Base-by-base conservation (phyloP, 2,329 filamentous ascomycete genomes). In the Penicillium sclerotigenum region DNA sequence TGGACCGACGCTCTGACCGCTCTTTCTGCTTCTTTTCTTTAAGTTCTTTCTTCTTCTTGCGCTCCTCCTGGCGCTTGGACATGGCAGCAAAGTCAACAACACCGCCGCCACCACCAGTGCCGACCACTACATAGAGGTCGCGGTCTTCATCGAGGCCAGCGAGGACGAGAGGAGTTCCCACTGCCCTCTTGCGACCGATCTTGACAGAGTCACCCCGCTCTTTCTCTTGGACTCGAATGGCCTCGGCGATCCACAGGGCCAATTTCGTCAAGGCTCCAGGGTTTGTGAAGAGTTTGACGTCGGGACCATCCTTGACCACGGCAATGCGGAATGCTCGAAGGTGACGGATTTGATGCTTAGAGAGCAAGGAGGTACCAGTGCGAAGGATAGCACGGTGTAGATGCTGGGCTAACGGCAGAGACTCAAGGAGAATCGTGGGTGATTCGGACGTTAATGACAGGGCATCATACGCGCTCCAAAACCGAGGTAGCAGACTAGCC, bases 271-370 rank as follows among this genome's bases (percentile, higher is more conserved):
- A 78, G 1, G 94, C 94, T 6, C 92, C 90, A 0, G 94, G 92
- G 68, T 97, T 93, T 0, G 88, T 91, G 75, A 99, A 99, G 11
- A 97, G 82, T n/a, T 83, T 77, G 0, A 96, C 88, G 65, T 97
- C 94, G 0, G 92, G 91, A 0, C 93, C 91, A 68, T 97, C 94
- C 71, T 95, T 96, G 65, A 99, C 91, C 4, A 97, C 89, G 33
- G 90, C 95, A 82, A 99, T 91, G 47, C 94, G 89, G 73, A 97
- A 99, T 0, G 93, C 89, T 46, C 91, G 86, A 16, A 99, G 80
- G 71, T 97, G 91, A 36, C 91, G 89, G 70, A 99, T 96, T 67
- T 97, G 92, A 56, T 89, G 88, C 77, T 99, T 99, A 63, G 91
- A 90, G 57, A 99, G 89, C 28, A 99, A 81, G 0, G 90, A 88